Conservation (phyloP, 2,329 filamentous ascomycete species). For the Akanthomyces uredinophilus region DNA sequence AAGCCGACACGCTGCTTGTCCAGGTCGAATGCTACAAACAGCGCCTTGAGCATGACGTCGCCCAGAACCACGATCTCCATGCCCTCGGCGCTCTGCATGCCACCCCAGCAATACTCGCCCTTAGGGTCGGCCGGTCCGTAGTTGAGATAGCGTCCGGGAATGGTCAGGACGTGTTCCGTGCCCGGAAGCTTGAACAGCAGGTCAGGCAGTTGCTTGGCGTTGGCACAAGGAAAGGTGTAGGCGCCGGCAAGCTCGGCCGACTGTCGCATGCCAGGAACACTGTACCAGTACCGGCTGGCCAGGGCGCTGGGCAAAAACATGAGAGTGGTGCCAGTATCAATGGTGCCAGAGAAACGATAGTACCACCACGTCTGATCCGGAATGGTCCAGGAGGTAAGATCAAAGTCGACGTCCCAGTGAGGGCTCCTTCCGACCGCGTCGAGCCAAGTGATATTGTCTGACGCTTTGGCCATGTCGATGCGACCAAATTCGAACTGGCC, state of each 20-base stretch:
- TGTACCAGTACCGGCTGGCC: constrained; percentile 54
- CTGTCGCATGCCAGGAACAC: constrained; percentile 48
- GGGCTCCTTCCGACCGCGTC: constrained; percentile 26
- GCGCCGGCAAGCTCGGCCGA: constrained; percentile 39
- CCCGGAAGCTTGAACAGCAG: constrained; percentile 50
- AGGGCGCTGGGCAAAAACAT: constrained; percentile 54
- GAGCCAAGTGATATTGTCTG: constrained; percentile 40
- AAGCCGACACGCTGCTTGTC: constrained; percentile 36
- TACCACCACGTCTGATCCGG: constrained; percentile 48
- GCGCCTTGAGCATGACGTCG: constrained; percentile 72
- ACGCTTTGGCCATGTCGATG: constrained; percentile 36
- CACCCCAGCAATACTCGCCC: constrained; percentile 63
- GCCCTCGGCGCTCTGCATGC: constrained; percentile 56
- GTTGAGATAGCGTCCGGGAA: constrained; percentile 51
- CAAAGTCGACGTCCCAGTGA: constrained; percentile 44
- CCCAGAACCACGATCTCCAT: constrained; percentile 62
- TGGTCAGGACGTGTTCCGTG: constrained; percentile 43
- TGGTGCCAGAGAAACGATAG: constrained; percentile 48
- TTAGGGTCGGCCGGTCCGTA: constrained; percentile 47
- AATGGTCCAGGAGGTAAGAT: constrained; percentile 35
- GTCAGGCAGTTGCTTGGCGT: constrained; percentile 50
- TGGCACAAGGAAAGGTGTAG: constrained; percentile 54
- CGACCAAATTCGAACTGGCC: constrained; percentile 49
- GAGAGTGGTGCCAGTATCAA: constrained; percentile 65
- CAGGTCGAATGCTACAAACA: constrained; percentile 68